Base-by-base conservation (phyloP, 139 green algal genomes). In the Closterium sp. region DNA sequence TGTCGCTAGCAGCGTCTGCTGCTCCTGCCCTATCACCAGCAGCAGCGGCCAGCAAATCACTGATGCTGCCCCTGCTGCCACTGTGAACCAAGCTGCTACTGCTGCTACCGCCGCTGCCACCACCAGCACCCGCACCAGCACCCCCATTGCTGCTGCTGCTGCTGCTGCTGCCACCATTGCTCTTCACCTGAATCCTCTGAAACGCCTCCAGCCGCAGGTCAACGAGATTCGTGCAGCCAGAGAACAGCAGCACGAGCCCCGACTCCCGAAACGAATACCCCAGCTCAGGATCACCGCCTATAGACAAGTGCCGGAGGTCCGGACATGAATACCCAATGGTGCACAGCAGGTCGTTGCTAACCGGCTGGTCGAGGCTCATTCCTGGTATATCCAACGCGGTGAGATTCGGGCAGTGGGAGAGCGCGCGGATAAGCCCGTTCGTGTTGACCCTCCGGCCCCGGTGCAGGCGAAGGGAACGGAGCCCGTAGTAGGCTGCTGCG, bases 321-420 rank as follows among this genome's bases (percentile, higher is more conserved):
- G 62, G 32, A 19, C 89, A 91, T 0, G 38, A 91, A 30, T 85
- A 91, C 84, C 89, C 89, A 9, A 91, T 86, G 31, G 89, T 85
- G 30, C 30, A 42, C 1, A 91, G 89, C 73, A 91, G 84, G 11
- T 85, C 73, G 84, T 91, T 38, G 22, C 10, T 42, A 9, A 91
- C 38, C 21, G 89, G 89, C 22, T 27, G 31, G 32, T 91, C 32
- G 31, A 91, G 31, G 21, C 62, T 88, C 22, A 42, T 86, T 22
- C 89, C 38, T 4, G 89, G 89, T 0, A 91, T 79, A 4, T 91
- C 89, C 0, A 91, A 3, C 4, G 50, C 62, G 24, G 89, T 91
- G 38, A 91, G 89, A 10, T 91, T 86, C 0, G 89, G 89, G 89
- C 89, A 91, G 30, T 85, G 89, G 5, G 29, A 62, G 84, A 91